A percentile compares a stretch with the other conserved stretches of the same genome.
Evolutionary conservation across 2,329 filamentous ascomycete genomes (phyloP).

Genomic region (Beauveria pseudobassiana): DNA sequence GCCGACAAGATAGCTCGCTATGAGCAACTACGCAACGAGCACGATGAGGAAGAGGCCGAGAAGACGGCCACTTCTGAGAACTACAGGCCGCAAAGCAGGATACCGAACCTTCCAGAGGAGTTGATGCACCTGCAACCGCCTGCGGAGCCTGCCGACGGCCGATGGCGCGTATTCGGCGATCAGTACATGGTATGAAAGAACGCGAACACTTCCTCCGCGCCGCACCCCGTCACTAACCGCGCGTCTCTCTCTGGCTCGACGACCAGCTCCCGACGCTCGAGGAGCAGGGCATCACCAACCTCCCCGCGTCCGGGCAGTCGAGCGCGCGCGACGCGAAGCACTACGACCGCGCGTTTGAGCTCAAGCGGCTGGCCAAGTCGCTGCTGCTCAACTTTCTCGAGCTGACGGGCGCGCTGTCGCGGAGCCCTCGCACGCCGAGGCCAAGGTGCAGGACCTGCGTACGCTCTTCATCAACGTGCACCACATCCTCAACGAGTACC

Average conservation of each 20-base stretch:
- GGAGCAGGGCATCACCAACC: conserved; percentile 62
- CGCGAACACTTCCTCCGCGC: not conserved
- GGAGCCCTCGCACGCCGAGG: conserved; percentile 41
- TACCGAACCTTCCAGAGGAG: conserved; percentile 56
- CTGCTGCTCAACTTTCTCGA: conserved; percentile 85
- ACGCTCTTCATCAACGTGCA: conserved; percentile 87
- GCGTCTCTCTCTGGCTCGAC: conserved; percentile 33
- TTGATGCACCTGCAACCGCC: conserved; percentile 77
- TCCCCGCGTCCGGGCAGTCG: conserved; percentile 36
- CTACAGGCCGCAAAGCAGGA: conserved; percentile 26
- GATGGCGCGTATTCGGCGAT: conserved; percentile 69
- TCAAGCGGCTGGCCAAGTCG: conserved; percentile 75
- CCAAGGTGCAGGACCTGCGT: conserved; percentile 71
- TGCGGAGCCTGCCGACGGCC: conserved; percentile 59
- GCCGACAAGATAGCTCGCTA: conserved; percentile 59
- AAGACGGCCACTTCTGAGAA: conserved; percentile 15
- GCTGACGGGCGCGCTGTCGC: conserved; percentile 50
- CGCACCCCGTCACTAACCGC: not conserved
- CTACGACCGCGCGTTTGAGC: conserved; percentile 57
- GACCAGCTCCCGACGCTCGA: conserved; percentile 60
- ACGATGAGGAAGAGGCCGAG: conserved; percentile 25
- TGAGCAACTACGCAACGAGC: conserved; percentile 33
- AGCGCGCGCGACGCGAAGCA: conserved; percentile 45
- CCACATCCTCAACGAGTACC: conserved; percentile 87
- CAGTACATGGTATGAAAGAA: conserved; percentile 42